Evolutionary conservation across 805 yeast genomes (phyloP).

Genomic region (Candida broadrunensis): DNA sequence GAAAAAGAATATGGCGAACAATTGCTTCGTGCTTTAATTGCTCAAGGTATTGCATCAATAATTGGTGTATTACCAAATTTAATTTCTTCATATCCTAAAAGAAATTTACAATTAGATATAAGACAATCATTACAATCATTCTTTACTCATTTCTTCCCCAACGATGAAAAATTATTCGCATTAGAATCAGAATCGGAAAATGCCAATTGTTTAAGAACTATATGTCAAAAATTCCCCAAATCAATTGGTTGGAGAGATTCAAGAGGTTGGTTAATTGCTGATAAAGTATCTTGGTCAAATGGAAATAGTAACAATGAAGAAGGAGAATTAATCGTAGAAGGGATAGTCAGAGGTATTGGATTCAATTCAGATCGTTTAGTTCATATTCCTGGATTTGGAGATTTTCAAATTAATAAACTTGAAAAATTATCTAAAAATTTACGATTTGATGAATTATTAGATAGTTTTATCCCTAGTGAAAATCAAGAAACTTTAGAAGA

Average conservation of each 20-base stretch:
- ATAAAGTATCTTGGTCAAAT: slow-evolving; percentile 46
- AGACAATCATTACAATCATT: slow-evolving; percentile 42
- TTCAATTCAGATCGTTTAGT: slow-evolving; percentile 74
- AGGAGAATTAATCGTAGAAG: slow-evolving; percentile 61
- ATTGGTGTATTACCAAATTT: slow-evolving; percentile 78
- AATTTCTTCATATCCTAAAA: slow-evolving; percentile 63
- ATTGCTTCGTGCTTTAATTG: slow-evolving; percentile 78
- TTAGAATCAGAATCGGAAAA: slow-evolving; percentile 68
- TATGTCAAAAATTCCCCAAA: slow-evolving; percentile 86
- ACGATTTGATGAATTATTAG: slow-evolving; percentile 18
- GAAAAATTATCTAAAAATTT: slow-evolving; percentile 41
- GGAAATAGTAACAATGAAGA: slow-evolving; percentile 19
- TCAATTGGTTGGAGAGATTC: slow-evolving; percentile 88
- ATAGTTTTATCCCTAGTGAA: slow-evolving; percentile 26
- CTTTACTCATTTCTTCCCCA: slow-evolving; percentile 50
- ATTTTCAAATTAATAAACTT: slow-evolving; percentile 70
- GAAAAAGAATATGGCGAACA: slow-evolving; percentile 81
- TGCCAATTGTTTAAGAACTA: slow-evolving; percentile 63
- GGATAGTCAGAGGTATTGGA: slow-evolving; percentile 84
- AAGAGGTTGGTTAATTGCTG: slow-evolving; percentile 86
- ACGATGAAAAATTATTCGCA: slow-evolving; percentile 71
- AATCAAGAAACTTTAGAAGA: slow-evolving; percentile 59
- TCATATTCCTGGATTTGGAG: slow-evolving; percentile 89
- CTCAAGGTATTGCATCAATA: slow-evolving; percentile 87
- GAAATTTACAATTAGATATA: slow-evolving; percentile 68